Base-by-base conservation (phyloP, 2,329 filamentous ascomycete species). In the Balansia obtecta region DNA sequence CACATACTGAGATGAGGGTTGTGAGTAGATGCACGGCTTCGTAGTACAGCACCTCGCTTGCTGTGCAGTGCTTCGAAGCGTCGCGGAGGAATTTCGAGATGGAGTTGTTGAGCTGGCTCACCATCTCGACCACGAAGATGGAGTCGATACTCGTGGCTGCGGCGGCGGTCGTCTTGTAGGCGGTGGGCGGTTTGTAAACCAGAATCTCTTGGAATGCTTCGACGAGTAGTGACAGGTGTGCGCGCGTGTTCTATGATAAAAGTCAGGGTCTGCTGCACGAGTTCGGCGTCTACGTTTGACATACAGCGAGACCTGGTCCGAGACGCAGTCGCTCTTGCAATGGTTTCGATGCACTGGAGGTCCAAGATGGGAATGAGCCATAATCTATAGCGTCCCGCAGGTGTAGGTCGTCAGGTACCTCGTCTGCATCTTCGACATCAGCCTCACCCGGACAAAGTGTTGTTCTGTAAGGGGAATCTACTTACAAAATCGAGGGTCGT, bases 181-280 rank as follows among this genome's bases (percentile, higher is more conserved):
- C 68, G 2, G 74, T 67, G 0, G 74, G 70, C 1, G 74, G 67
- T 48, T 71, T 74, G 58, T 72, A 74, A 22, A 60, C 58, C 5
- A 80, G 59, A 2, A 76, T 54, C 45, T 77, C 73, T 13, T 78
- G 65, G 57, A 76, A 79, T 4, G 69, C 68, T 55, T 81, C 77
- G 0, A 72, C 58, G 0, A 77, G 61, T 12, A 80, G 58, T 0
- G 65, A 62, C 0, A 80, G 60, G 44, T 78, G 77, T 2, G 68
- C 68, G 2, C 78, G 72, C 2, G 63, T 62, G 53, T 71, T 72
- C 76, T 80, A 52, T 2, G 4, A 5, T 18, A 3, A 3, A 1
- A 16, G 46, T 61, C 51, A 63, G 57, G 27, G 5, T 13, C 38
- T 11, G 13, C 30, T 2, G 33, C 12, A 7, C 15, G 34, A n/a